phyloP scores from a whole-genome alignment of 1,284 basidiomycete species.

The Ustilago vetiveriae region DNA sequence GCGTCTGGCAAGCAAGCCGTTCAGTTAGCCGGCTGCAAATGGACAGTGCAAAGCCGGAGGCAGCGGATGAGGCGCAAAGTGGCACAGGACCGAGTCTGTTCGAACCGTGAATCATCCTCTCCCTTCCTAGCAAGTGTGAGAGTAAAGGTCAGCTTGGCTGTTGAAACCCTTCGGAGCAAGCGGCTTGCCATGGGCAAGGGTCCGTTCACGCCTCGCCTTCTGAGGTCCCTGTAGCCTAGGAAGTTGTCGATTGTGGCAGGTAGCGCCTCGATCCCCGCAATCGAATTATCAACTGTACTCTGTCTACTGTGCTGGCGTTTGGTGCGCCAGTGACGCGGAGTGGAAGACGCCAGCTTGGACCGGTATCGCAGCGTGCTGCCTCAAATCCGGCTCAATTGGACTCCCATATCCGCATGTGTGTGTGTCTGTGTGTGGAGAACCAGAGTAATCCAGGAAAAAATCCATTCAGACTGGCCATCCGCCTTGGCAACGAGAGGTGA shows the following conservation, averaged over 20 bases:
- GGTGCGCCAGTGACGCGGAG: too few relatives aligned
- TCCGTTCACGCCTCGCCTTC: too few relatives aligned
- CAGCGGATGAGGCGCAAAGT: not conserved
- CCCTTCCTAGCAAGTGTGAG: not conserved
- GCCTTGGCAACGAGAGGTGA: too few relatives aligned
- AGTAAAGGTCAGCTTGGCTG: too few relatives aligned
- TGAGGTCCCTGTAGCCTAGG: not conserved
- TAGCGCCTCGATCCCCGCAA: conserved; percentile 39
- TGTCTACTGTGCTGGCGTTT: not conserved
- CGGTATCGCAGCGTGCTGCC: conserved; percentile 29
- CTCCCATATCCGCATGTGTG: conserved; percentile 3
- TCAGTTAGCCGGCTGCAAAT: conserved; percentile 3
- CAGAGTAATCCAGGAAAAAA: too few relatives aligned
- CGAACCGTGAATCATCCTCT: not conserved
- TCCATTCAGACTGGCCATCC: too few relatives aligned
- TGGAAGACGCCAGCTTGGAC: conserved; percentile 6
- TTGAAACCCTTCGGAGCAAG: conserved; percentile 42
- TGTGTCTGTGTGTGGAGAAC: conserved; percentile 10
- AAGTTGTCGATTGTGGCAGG: not conserved
- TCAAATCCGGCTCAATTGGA: conserved; percentile 4
- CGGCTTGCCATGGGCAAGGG: conserved; percentile 9
- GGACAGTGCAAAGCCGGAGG: conserved; percentile 16
- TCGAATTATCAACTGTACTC: not conserved
- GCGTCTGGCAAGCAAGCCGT: too few relatives aligned
- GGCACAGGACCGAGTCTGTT: conserved; percentile 8